Percentiles rank a stretch among this genome's conserved stretches.
phyloP scores from a whole-genome alignment of 2,329 filamentous ascomycete genomes.

The Colletotrichum chrysophilum region DNA sequence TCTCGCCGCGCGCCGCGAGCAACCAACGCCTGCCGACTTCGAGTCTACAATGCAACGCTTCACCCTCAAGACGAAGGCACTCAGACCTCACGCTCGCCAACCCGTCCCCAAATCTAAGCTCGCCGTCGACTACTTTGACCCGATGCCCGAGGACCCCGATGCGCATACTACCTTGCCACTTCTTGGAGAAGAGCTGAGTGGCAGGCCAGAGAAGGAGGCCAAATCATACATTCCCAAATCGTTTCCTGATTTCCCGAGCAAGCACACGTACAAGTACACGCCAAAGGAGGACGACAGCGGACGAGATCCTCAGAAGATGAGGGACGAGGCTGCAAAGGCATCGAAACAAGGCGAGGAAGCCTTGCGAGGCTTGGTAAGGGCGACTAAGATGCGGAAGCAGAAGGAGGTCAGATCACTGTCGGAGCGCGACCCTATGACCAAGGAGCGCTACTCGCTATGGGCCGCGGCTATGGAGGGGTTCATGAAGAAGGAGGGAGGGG shows the following conservation, averaged over 20 bases:
- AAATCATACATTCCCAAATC: slow-evolving; percentile 62
- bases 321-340: slow-evolving; percentile 63
- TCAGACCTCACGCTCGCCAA: slow-evolving; percentile 62
- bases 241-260: slow-evolving; percentile 68
- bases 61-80: slow-evolving; percentile 54
- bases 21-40: slow-evolving; percentile 63
- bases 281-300: slow-evolving; percentile 52
- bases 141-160: slow-evolving; percentile 41
- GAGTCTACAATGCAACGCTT: slow-evolving; percentile 56
- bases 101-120: slow-evolving; percentile 49
- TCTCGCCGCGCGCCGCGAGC: slow-evolving; percentile 54
- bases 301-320: slow-evolving; percentile 61
- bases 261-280: slow-evolving; percentile 68
- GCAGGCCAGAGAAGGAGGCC: slow-evolving; percentile 59
- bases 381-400: slow-evolving; percentile 68
- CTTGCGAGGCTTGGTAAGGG: slow-evolving; percentile 62
- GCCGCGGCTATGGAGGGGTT: slow-evolving; percentile 65
- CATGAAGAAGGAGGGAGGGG: slow-evolving; percentile 42
- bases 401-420: slow-evolving; percentile 66
- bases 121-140: slow-evolving; percentile 42
- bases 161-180: slow-evolving; percentile 48
- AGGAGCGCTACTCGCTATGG: slow-evolving; percentile 64
- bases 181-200: slow-evolving; percentile 62
- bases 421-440: slow-evolving; percentile 55
- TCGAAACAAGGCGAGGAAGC: slow-evolving; percentile 69